These are phyloP conservation scores for Blastobotrys americana DNA, from an alignment of 805 yeast species.

Conservation along the genomic window DNA sequence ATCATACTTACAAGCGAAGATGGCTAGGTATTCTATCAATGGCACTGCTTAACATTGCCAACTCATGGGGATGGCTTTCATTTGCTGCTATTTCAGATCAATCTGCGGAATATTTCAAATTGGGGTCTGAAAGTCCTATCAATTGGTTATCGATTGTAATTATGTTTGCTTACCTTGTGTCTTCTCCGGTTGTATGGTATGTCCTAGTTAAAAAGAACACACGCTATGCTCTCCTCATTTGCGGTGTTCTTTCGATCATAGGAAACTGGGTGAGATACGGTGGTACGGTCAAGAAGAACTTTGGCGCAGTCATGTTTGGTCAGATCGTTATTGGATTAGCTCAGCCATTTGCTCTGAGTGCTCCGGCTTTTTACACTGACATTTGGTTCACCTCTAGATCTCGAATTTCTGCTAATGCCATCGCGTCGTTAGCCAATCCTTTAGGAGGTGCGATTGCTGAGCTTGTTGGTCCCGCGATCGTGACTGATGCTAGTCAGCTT, in stretches of 20 bases:
- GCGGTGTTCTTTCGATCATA: slow-evolving; percentile 21
- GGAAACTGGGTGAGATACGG: slow-evolving; percentile 30
- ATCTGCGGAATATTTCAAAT: slow-evolving; percentile 19
- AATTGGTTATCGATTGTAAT: slow-evolving; percentile 32
- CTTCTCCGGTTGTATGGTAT: slow-evolving; percentile 25
- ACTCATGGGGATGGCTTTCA: slow-evolving; percentile 32
- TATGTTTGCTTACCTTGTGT: slow-evolving; percentile 24
- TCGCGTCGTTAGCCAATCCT: slow-evolving; percentile 30
- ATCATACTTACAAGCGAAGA: slow-evolving; percentile 26
- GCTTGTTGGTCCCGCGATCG: slow-evolving; percentile 29
- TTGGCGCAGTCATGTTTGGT: slow-evolving; percentile 29
- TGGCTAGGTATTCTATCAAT: slow-evolving; percentile 29
- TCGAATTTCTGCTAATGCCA: slow-evolving; percentile 31
- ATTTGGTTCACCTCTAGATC: slow-evolving; percentile 30
- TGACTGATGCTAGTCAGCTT: slow-evolving; percentile 18
- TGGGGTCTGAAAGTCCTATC: slow-evolving; percentile 23
- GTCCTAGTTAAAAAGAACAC: slow-evolving; percentile 21
- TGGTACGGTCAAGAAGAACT: slow-evolving; percentile 22
- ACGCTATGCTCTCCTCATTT: slow-evolving; percentile 20
- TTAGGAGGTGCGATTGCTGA: slow-evolving; percentile 32
- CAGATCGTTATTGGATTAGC: slow-evolving; percentile 31
- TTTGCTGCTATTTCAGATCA: slow-evolving; percentile 28
- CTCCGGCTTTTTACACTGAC: slow-evolving; percentile 29
- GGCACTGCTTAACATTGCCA: slow-evolving; percentile 25
- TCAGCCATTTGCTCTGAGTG: slow-evolving; percentile 29